Evolutionary conservation across 2,329 filamentous ascomycete species (phyloP).

Genomic region (Penicillium fuscoglaucum): DNA sequence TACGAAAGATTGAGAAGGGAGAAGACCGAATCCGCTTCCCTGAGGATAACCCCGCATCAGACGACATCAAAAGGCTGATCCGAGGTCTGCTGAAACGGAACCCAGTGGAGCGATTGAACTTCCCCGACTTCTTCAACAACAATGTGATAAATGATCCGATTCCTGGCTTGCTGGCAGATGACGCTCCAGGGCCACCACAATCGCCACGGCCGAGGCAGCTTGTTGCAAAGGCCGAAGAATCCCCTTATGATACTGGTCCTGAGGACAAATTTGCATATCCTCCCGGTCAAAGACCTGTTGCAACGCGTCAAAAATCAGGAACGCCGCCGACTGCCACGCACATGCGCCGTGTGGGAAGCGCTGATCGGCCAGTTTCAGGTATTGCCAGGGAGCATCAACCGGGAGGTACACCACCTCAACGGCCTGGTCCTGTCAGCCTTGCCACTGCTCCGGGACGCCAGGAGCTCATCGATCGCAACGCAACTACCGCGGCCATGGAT

Average conservation of each 20-base stretch:
- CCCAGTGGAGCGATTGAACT: conserved; percentile 80
- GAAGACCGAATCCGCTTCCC: conserved; percentile 85
- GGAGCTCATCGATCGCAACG: conserved; percentile 37
- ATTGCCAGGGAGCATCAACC: conserved; percentile 29
- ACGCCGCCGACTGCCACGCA: conserved; percentile 31
- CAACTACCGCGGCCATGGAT: conserved; percentile 52
- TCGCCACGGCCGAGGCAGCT: conserved; percentile 16
- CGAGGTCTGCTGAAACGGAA: conserved; percentile 79
- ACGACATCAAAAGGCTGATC: conserved; percentile 78
- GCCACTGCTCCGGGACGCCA: conserved; percentile 45
- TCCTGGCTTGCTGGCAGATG: conserved; percentile 77
- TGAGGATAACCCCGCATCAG: conserved; percentile 67
- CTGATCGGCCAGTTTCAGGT: conserved; percentile 31
- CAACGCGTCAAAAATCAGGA: conserved; percentile 29
- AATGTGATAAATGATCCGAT: conserved; percentile 72
- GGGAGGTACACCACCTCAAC: conserved; percentile 30
- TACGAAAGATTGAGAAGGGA: conserved; percentile 85
- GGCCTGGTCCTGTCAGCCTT: conserved; percentile 37
- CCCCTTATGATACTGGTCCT: conserved; percentile 21
- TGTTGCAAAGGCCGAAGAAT: conserved; percentile 25
- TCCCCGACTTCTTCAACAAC: conserved; percentile 80
- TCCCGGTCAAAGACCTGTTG: conserved; percentile 42
- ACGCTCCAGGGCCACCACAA: conserved; percentile 41
- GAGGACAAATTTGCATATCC: conserved; percentile 27
- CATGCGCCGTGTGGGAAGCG: conserved; percentile 38